Base-by-base conservation (phyloP, 345 rosid species). In the Mercurialis annua region DNA sequence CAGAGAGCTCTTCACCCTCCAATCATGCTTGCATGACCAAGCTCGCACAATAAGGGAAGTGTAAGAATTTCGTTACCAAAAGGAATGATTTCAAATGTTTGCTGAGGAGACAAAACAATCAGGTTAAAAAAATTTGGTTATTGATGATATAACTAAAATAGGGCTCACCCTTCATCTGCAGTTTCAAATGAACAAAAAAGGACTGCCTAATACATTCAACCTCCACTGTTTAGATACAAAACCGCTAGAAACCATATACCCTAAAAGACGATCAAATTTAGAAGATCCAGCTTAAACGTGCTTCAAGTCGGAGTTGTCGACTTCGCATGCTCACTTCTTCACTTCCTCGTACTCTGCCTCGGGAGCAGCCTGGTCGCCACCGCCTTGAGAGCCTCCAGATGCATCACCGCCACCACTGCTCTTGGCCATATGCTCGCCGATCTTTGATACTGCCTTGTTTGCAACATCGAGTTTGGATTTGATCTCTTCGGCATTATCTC, bases 341-440 rank as follows among this genome's bases (percentile, higher is more conserved):
- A 60, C 80, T 59, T 77, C 80, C 73, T 77, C 77, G 27, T 72
- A 77, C 14, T 77, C 80, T 17, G 77, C 80, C 61, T 77, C 80
- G 1, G 77, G 77, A 20, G 80, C 18, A 20, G 80, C 18, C 62
- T 72, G 71, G 12, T 77, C 77, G 12, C 72, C 77, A 1, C 75
- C 71, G 8, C 79, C 74, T 26, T 64, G 69, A 1, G 73, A 24
- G 8, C 68, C 74, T 21, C 63, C 74, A 1, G 78, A 53, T n/a
- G 62, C 46, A 11, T 61, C 51, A 6, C 44, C 44, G 10, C 74
- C 71, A 36, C 73, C 54, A 10, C 75, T 67, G 66, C 74, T 68
- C 64, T 72, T 72, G 20, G 67, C 59, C 80, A 77, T 64, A 60
- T 77, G 80, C 64, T 77, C 77, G 5, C 80, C 80, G 36, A 77